These are phyloP conservation scores for Globisporangium parvum DNA, from an alignment of 352 stramenopile species.

Conservation along the genomic window DNA sequence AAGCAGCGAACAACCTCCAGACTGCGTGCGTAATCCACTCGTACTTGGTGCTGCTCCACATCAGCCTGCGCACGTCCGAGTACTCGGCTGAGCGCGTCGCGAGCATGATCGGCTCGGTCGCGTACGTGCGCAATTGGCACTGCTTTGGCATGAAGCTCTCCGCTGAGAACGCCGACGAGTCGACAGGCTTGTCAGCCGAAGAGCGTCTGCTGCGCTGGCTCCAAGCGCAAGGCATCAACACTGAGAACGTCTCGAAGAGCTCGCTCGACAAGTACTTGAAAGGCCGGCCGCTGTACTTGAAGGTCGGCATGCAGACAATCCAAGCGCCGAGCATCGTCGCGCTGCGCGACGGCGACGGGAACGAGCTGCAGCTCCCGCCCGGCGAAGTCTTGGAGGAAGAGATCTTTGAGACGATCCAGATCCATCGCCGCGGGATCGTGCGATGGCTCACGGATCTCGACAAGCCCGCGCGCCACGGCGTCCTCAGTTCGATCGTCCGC, in stretches of 20 bases:
- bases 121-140: slow-evolving; percentile 89
- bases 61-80: slow-evolving; percentile 59
- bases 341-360: slow-evolving; percentile 38
- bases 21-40: slow-evolving; percentile 84
- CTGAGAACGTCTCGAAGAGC: slow-evolving; percentile 68
- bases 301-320: slow-evolving; percentile 84
- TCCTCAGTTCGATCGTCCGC: slow-evolving; percentile 60
- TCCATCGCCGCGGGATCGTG: slow-evolving; percentile 72
- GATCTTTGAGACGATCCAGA: slow-evolving; percentile 79
- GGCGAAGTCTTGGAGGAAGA: slow-evolving; percentile 83
- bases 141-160: slow-evolving; percentile 87
- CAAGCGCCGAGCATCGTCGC: slow-evolving; percentile 82
- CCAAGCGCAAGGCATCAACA: slow-evolving; percentile 88
- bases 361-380: slow-evolving; percentile 65
- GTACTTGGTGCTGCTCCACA: slow-evolving; percentile 66
- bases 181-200: slow-evolving; percentile 51
- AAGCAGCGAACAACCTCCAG: slow-evolving; percentile 66
- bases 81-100: slow-evolving; percentile 66
- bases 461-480: slow-evolving; percentile 23
- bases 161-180: slow-evolving; percentile 32
- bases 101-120: slow-evolving; percentile 73
- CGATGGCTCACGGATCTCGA: slow-evolving; percentile 46
- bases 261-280: slow-evolving; percentile 86
- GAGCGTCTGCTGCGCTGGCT: slow-evolving; percentile 83
- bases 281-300: slow-evolving; percentile 79